Base-by-base conservation (phyloP, 345 rosid species). In the Syzygium aqueum region DNA sequence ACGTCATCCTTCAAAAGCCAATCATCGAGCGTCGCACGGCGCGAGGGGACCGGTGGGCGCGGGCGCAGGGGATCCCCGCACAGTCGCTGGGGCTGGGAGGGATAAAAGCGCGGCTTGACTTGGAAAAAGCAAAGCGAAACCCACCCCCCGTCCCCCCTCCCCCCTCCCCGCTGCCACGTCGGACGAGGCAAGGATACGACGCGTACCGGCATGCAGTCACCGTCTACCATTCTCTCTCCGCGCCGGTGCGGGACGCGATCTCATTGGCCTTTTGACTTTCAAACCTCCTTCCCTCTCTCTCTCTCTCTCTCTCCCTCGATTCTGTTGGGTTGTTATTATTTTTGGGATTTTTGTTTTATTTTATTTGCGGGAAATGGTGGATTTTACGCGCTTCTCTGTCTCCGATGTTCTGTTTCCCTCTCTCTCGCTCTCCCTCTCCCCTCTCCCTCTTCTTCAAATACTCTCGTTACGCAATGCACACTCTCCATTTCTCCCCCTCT, bases 301-400 rank as follows among this genome's bases (percentile, higher is more conserved):
- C 46, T 84, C 53, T 37, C 57, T 12, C 17, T 19, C 27, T 82
- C 61, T 25, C 11, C 7, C 25, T 40, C 23, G 30, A 85, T 22
- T 28, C n/a, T 3, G 82, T 73, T 37, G 25, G 82, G 37, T 10
- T 73, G 9, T 61, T 22, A 16, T 25, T 40, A 40, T 4, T 53
- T 22, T 5, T 40, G 53, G 23, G 5, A 19, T 21, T 6, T 43
- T 28, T 25, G 3, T 11, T 54, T 23, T 67, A 13, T 11, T 21
- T 23, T 11, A 33, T 37, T 57, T 9, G 7, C 4, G 5, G 51
- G n/a, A 54, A 43, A 49, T 50, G 83, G 88, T 78, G 53, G 88
- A 77, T 88, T 86, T 51, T 77, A 40, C 80, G 90, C 89, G 85
- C 87, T 88, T 83, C 85, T 22, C 50, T 37, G 82, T 73, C 49